Conservation (phyloP, 1,284 basidiomycete genomes). For the Puccinia horiana region DNA sequence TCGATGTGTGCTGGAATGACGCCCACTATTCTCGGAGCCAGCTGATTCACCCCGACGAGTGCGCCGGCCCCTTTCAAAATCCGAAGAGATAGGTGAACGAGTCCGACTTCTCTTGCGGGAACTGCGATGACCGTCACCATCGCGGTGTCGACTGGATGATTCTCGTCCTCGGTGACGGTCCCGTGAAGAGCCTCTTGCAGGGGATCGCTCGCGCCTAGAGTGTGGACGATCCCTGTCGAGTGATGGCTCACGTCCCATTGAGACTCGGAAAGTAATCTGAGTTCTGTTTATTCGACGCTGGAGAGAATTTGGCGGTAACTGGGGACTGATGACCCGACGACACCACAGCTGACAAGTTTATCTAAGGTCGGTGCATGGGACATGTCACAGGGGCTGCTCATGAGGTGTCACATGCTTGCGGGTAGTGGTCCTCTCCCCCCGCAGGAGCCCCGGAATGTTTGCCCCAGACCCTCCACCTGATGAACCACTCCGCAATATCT, state of each 20-base stretch:
- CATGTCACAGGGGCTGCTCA: background rate
- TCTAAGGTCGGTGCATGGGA: too few relatives aligned
- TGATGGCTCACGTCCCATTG: slow-evolving; percentile 6
- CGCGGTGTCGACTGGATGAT: background rate
- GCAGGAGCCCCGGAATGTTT: too few relatives aligned
- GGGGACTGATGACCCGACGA: too few relatives aligned
- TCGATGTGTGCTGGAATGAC: slow-evolving; percentile 8
- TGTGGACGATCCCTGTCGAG: background rate
- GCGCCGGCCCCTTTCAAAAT: slow-evolving; percentile 6
- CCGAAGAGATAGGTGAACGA: slow-evolving; percentile 20
- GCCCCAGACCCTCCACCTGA: too few relatives aligned
- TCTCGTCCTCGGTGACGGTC: background rate
- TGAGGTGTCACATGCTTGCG: background rate
- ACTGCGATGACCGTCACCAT: slow-evolving; percentile 9
- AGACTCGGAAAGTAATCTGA: background rate
- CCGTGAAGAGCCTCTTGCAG: background rate
- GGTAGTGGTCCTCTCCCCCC: too few relatives aligned
- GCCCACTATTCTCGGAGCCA: background rate
- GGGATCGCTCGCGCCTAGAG: background rate
- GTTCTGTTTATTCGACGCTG: background rate
- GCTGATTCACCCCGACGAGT: slow-evolving; percentile 29
- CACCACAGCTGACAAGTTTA: too few relatives aligned
- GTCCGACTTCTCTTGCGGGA: slow-evolving; percentile 22
- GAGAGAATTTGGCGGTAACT: background rate
- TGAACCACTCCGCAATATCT: too few relatives aligned